phyloP scores from a whole-genome alignment of 306 rosid genomes.

The Prinsepia uniflora region DNA sequence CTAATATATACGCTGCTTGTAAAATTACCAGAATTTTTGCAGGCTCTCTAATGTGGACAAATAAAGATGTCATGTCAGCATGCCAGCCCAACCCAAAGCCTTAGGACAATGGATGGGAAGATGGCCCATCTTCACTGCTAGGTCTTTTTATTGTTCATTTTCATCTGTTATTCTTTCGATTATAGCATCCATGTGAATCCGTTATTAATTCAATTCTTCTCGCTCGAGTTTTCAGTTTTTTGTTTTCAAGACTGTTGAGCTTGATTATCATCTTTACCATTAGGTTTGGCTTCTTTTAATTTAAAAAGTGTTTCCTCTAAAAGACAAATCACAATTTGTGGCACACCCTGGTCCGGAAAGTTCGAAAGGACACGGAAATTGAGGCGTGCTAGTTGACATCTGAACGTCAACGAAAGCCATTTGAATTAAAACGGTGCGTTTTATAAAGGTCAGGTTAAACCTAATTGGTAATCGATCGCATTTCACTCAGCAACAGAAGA shows the following conservation, averaged over 20 bases:
- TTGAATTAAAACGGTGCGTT: too few species aligned
- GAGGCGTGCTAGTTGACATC: too few species aligned
- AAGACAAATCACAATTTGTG: too few species aligned
- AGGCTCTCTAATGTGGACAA: not conserved
- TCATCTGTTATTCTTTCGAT: not conserved
- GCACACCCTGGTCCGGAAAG: too few species aligned
- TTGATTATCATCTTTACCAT: too few species aligned
- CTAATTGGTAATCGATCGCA: too few species aligned
- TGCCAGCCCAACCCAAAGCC: not conserved
- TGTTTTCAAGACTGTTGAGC: not conserved
- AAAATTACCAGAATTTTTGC: not conserved
- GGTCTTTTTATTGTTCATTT: not conserved
- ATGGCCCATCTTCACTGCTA: not conserved
- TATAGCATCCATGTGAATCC: not conserved
- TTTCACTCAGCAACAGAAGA: too few species aligned
- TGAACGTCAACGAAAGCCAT: too few species aligned
- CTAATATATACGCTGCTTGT: not conserved
- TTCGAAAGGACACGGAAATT: too few species aligned
- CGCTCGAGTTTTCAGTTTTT: not conserved
- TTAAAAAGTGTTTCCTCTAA: too few species aligned
- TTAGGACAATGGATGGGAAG: not conserved
- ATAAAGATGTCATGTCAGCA: not conserved
- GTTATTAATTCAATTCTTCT: slow-evolving; percentile 2
- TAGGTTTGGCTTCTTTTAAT: too few species aligned
- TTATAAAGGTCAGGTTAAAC: too few species aligned